Conservation (phyloP, 768 basidiomycete genomes). For the Mycena amicta region DNA sequence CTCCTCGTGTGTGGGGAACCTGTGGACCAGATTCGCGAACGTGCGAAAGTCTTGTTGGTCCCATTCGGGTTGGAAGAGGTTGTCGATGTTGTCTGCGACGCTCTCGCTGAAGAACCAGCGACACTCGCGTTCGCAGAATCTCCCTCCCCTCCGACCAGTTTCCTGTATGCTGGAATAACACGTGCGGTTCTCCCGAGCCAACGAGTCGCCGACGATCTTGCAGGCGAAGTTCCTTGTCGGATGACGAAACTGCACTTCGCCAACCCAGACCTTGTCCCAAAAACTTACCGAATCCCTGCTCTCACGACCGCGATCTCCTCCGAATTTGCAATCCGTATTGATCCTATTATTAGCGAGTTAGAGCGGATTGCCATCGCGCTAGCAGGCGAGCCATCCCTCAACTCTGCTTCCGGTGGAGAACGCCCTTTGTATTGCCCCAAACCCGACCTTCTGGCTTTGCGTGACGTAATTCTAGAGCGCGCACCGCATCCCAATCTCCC, state of each 20-base stretch:
- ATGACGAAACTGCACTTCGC: neutral
- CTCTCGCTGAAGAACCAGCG: neutral
- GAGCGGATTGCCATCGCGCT: neutral
- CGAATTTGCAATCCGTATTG: neutral
- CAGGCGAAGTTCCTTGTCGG: neutral
- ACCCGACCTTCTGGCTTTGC: neutral
- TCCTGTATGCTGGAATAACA: neutral
- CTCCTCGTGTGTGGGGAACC: neutral
- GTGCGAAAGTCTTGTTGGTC: neutral
- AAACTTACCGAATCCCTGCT: neutral
- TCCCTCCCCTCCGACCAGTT: neutral
- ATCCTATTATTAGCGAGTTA: neutral
- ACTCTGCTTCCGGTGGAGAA: neutral
- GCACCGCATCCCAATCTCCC: no score
- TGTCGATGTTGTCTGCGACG: neutral
- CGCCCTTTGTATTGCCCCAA: neutral
- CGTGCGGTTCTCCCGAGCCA: neutral
- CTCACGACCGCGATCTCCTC: neutral
- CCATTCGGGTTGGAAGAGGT: neutral
- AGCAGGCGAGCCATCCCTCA: neutral
- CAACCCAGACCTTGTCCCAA: neutral
- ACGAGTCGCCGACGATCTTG: neutral
- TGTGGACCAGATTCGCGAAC: neutral
- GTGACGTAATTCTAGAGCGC: neutral
- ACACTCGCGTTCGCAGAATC: neutral